phyloP scores from a whole-genome alignment of 371 early-diverging fungal species.

The Batkoa obscura region DNA sequence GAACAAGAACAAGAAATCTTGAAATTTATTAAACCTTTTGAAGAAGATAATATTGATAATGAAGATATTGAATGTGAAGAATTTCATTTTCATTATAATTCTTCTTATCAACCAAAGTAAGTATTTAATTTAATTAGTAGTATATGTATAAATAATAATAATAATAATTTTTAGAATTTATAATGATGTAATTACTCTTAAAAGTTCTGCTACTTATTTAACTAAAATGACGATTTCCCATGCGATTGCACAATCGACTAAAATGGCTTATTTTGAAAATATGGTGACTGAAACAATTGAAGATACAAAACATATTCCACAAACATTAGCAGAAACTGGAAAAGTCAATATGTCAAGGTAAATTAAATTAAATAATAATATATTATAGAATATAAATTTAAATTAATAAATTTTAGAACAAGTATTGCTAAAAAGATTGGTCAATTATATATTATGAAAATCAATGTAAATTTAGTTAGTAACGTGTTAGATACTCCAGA shows the following conservation, averaged over 20 bases:
- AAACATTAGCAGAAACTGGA: constrained; percentile 61
- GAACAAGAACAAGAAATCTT: constrained; percentile 61
- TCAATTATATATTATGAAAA: constrained; percentile 63
- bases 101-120: constrained; percentile 48
- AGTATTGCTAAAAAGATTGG: constrained; percentile 43
- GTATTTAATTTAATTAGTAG: constrained; percentile 8
- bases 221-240: constrained; percentile 67
- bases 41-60: constrained; percentile 36
- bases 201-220: constrained; percentile 54
- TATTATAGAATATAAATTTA: too few relatives aligned
- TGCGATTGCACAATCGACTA: constrained; percentile 74
- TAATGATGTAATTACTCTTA: constrained; percentile 40
- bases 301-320: constrained; percentile 66
- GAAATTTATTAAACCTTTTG: constrained; percentile 43
- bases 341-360: constrained; percentile 52
- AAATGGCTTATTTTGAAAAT: constrained; percentile 62
- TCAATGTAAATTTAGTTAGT: constrained; percentile 71
- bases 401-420: constrained; percentile 16
- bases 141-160: too few relatives aligned
- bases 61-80: constrained; percentile 79
- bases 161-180: constrained; percentile 20
- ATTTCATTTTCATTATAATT: constrained; percentile 76
- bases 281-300: constrained; percentile 67
- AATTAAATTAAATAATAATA: too few relatives aligned
- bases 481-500: constrained; percentile 74